Evolutionary conservation across 306 rosid genomes (phyloP), one percentile per base, ranked within the genome.

Genomic region (Luffa aegyptiaca): DNA sequence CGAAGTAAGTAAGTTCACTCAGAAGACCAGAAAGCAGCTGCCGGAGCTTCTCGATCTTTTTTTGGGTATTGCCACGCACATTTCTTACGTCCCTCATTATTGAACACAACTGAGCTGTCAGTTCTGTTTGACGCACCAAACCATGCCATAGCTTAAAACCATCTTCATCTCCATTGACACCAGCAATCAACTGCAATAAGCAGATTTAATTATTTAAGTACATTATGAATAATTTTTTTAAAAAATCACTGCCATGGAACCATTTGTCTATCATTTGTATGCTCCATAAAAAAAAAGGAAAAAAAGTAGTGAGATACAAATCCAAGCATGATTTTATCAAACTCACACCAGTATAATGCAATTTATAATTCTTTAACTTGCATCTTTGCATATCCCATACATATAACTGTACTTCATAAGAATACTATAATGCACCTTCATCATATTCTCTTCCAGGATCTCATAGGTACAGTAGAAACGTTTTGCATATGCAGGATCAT

Each of bases 41-140:
- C 74, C 97, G 90, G 81, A 95, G 99, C 90, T 93, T 95, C 90
- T 95, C 97, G 44, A 89, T 95, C 89, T 95, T 95, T 90, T 93
- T 93, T 81, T 95, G 97, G 48, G 97, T 93, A 86, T 95, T 95
- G 21, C 97, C 99, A 13, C 99, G 96, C 4, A 90, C 93, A 71
- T 93, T 90, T 82, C 97, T 88, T 59, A 95, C 96, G 83, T 95
- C 99, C 88, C 97, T 91, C 63, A 82, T 86, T 78, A 95, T 91
- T 71, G 99, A 89, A 77, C 99, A 91, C 88, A 95, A 86, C 63
- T 93, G 97, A 74, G 99, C 99, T 83, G 94, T 93, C 83, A 95
- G 79, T 84, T 95, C 97, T 72, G 97, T 95, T 90, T 95, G 99
- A 73, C 94, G 97, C 77, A 93, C 96, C 88, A 95, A 88, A 82